A percentile compares a stretch with the other conserved stretches of the same genome.
phyloP scores from a whole-genome alignment of 129 eudicot species.

The Tagetes patula region DNA sequence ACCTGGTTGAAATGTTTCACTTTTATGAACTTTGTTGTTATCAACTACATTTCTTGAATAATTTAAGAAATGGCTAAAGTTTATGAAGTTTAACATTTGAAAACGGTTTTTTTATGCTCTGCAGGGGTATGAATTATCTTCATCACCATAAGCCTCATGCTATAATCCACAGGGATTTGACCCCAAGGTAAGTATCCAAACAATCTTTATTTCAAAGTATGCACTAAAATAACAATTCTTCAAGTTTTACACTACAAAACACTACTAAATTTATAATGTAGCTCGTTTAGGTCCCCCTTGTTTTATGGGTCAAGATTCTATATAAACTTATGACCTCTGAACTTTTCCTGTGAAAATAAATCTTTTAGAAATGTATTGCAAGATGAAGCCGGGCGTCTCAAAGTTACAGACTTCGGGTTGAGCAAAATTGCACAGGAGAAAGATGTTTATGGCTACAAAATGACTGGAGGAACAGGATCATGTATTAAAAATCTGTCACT shows the following conservation, averaged over 20 bases:
- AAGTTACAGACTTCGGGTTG: conserved; percentile 74
- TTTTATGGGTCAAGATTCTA: conserved; percentile 8
- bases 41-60: background rate
- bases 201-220: background rate
- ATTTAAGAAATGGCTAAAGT: background rate
- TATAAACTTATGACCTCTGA: background rate
- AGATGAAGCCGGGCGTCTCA: conserved; percentile 76
- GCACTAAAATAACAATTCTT: background rate
- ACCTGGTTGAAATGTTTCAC: background rate
- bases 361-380: conserved; percentile 61
- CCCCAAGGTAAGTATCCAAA: conserved; percentile 53
- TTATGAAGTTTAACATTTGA: background rate
- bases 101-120: background rate
- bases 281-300: background rate
- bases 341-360: background rate
- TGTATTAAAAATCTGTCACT: conserved; percentile 36
- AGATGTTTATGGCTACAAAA: conserved; percentile 59
- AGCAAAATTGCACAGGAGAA: conserved; percentile 74
- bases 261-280: background rate
- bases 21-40: background rate
- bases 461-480: conserved; percentile 78
- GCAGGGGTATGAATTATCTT: conserved; percentile 63
- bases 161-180: conserved; percentile 72
- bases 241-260: background rate
- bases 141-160: conserved; percentile 73